These are phyloP conservation scores for Debaryomyces maramus DNA, from an alignment of 805 yeast species.

Conservation along the genomic window DNA sequence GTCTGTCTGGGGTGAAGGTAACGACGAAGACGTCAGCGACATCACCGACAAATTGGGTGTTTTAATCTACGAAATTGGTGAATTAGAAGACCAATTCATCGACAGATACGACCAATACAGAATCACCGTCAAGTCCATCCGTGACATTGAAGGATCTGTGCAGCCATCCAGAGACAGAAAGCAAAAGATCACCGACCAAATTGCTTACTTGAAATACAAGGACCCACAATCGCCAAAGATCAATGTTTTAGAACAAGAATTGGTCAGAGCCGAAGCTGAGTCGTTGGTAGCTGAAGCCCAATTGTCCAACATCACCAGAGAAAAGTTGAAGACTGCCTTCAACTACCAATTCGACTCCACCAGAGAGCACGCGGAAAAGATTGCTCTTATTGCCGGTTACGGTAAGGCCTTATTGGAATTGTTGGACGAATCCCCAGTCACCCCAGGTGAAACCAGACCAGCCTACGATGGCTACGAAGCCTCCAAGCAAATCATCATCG, in stretches of 20 bases:
- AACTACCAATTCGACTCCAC: constrained; percentile 94
- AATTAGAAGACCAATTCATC: constrained; percentile 95
- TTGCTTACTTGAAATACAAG: constrained; percentile 96
- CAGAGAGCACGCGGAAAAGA: constrained; percentile 93
- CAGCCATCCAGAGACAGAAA: constrained; percentile 98
- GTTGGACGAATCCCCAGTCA: constrained; percentile 94
- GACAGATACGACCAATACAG: constrained; percentile 98
- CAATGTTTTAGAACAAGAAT: constrained; percentile 93
- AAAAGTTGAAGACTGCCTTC: constrained; percentile 95
- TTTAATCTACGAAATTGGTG: constrained; percentile 92
- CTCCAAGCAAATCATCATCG: constrained; percentile 95
- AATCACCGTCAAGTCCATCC: constrained; percentile 87
- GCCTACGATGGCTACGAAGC: constrained; percentile 98
- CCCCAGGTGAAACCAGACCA: constrained; percentile 99
- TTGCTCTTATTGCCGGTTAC: constrained; percentile 96
- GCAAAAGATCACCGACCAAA: constrained; percentile 95
- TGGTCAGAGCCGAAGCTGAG: constrained; percentile 99
- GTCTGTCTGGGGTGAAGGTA: constrained; percentile 96
- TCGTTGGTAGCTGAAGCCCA: constrained; percentile 99
- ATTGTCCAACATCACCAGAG: constrained; percentile 96
- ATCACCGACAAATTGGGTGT: constrained; percentile 98
- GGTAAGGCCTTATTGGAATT: constrained; percentile 96
- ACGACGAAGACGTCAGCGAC: constrained; percentile 95
- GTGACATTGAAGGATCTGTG: constrained; percentile 96
- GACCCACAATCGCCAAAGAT: constrained; percentile 98